phyloP scores from a whole-genome alignment of 441 rosid genomes.

The Populus tomentosa region DNA sequence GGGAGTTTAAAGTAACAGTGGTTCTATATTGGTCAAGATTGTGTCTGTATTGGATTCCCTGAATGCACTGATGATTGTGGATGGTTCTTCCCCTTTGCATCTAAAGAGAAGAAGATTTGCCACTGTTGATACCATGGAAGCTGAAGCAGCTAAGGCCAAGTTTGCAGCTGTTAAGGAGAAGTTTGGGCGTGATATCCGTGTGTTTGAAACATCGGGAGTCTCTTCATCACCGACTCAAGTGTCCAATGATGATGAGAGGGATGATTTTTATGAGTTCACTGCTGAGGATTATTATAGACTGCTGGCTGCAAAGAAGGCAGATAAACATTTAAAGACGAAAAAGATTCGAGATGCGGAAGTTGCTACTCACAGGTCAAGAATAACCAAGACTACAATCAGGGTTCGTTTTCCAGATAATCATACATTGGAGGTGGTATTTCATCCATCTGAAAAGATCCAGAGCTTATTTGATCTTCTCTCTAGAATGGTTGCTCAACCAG shows the following conservation, averaged over 20 bases:
- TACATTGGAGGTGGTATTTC: constrained; percentile 22
- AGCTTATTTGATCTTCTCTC: constrained; percentile 65
- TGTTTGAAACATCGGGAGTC: constrained; percentile 54
- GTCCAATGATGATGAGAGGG: constrained; percentile 49
- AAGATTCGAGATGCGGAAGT: constrained; percentile 85
- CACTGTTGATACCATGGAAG: neutral
- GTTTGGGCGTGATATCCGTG: constrained; percentile 66
- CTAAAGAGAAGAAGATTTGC: constrained; percentile 3
- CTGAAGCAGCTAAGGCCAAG: constrained; percentile 41
- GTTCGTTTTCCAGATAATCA: constrained; percentile 85
- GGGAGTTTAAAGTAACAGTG: neutral
- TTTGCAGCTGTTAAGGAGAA: constrained; percentile 51
- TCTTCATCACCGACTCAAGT: constrained; percentile 40
- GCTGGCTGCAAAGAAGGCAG: constrained; percentile 59
- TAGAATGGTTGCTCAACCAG: constrained; percentile 53
- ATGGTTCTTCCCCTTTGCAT: constrained; percentile 1
- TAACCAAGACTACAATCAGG: constrained; percentile 73
- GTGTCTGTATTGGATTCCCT: neutral
- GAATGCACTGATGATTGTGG: neutral
- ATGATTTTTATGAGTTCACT: constrained; percentile 81
- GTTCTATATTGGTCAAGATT: neutral
- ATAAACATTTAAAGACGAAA: constrained; percentile 70
- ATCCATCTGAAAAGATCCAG: constrained; percentile 50
- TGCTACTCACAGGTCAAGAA: constrained; percentile 67
- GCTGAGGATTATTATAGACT: constrained; percentile 72